Percentiles rank a stretch among this genome's conserved stretches.
These are phyloP conservation scores for Mycena indigotica DNA, from an alignment of 768 basidiomycete species.

Conservation along the genomic window DNA sequence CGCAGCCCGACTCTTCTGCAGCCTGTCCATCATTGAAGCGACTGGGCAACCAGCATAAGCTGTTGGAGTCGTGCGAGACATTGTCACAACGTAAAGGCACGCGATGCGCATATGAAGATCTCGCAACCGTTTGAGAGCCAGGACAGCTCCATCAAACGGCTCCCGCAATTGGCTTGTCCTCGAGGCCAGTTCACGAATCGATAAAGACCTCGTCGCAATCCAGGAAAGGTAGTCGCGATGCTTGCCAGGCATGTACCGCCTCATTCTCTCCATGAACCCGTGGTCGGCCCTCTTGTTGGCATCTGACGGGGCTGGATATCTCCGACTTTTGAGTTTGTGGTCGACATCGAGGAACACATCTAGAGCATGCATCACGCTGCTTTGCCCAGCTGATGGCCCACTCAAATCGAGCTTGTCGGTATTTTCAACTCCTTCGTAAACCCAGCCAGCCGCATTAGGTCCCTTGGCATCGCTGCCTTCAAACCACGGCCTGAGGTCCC, in stretches of 20 bases:
- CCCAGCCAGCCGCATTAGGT: constrained; percentile 56
- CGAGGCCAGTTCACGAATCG: constrained; percentile 64
- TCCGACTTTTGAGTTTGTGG: constrained; percentile 73
- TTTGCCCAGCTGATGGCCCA: constrained; percentile 95
- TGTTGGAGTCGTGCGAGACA: constrained; percentile 64
- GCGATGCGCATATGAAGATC: constrained; percentile 91
- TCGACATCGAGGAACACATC: constrained; percentile 89
- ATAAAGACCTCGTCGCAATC: constrained; percentile 38
- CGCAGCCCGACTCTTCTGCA: constrained; percentile 42
- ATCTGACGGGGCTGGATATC: constrained; percentile 67
- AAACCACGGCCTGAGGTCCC: constrained; percentile 90
- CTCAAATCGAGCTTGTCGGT: constrained; percentile 64
- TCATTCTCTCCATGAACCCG: constrained; percentile 91
- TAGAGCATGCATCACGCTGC: constrained; percentile 83
- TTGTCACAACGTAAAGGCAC: constrained; percentile 82
- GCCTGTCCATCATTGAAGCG: constrained; percentile 54
- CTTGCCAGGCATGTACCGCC: constrained; percentile 91
- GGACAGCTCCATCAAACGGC: constrained; percentile 79
- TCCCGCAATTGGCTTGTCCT: constrained; percentile 60
- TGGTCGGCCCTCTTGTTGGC: constrained; percentile 66
- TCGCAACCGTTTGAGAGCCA: constrained; percentile 78
- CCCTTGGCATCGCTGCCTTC: constrained; percentile 74
- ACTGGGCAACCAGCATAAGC: constrained; percentile 53
- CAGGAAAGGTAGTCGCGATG: constrained; percentile 84
- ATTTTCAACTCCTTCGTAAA: constrained; percentile 75